A percentile compares a stretch with the other conserved stretches of the same genome.
phyloP scores from a whole-genome alignment of 1,284 basidiomycete species.

The Lignosus rhinocerotis region DNA sequence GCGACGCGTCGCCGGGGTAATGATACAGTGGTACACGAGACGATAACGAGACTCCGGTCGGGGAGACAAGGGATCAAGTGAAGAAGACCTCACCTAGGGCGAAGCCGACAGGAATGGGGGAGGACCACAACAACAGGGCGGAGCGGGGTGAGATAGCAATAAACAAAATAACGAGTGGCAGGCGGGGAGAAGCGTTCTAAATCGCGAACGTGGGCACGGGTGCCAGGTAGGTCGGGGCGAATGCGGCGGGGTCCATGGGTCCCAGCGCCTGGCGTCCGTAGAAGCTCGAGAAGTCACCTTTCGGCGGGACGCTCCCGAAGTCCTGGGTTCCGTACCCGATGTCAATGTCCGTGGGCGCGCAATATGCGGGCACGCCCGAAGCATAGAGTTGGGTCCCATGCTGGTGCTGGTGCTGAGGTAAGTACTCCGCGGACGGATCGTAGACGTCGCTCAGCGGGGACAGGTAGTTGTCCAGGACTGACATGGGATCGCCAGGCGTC shows the following conservation, averaged over 20 bases:
- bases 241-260: constrained; percentile 10
- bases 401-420: constrained; percentile 20
- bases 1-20: constrained; percentile 20
- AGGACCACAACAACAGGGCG: background rate
- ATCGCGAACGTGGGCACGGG: constrained; percentile 21
- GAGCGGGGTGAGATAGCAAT: constrained; percentile 18
- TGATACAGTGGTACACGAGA: constrained; percentile 25
- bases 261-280: constrained; percentile 20
- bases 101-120: background rate
- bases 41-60: background rate
- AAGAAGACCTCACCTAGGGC: constrained; percentile 7
- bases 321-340: constrained; percentile 20
- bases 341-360: constrained; percentile 15
- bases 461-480: constrained; percentile 15
- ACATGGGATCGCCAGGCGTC: constrained; percentile 17
- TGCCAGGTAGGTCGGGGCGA: constrained; percentile 19
- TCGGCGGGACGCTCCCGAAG: constrained; percentile 14
- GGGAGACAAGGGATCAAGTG: background rate
- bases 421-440: constrained; percentile 23
- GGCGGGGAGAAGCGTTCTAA: constrained; percentile 21
- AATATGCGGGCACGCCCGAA: constrained; percentile 13
- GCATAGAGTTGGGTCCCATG: constrained; percentile 12
- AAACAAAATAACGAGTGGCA: constrained; percentile 26
- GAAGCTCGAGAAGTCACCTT: constrained; percentile 19
- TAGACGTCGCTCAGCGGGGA: constrained; percentile 14